Evolutionary conservation across 306 rosid species (phyloP).

Genomic region (Urtica urens): DNA sequence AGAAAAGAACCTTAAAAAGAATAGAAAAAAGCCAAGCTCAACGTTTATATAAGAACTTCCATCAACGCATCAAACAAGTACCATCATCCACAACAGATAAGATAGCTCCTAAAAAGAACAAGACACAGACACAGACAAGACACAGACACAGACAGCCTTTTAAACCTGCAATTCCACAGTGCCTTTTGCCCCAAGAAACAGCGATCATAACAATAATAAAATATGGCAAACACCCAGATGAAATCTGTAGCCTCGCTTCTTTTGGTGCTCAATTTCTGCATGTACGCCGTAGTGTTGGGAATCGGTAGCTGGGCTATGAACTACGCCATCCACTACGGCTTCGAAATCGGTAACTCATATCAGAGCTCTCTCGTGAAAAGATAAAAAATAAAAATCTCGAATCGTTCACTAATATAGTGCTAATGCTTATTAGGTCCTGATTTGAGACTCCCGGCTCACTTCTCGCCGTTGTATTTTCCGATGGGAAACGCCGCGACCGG

Average conservation of each 20-base stretch:
- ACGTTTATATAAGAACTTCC: conserved; percentile 8
- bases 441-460: conserved; percentile 64
- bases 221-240: conserved; percentile 57
- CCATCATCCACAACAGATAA: conserved; percentile 4
- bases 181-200: too few relatives aligned
- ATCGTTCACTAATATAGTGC: too few relatives aligned
- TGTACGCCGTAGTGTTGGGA: conserved; percentile 76
- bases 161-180: too few relatives aligned
- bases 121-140: not conserved
- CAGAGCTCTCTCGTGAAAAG: not conserved
- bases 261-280: conserved; percentile 70
- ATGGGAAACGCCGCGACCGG: conserved; percentile 99
- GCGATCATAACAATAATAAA: not conserved
- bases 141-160: not conserved
- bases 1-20: conserved; percentile 69
- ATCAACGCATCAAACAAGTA: conserved; percentile 16
- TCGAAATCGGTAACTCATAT: conserved; percentile 46
- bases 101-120: not conserved
- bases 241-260: conserved; percentile 61
- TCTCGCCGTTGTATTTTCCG: conserved; percentile 80
- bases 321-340: conserved; percentile 74
- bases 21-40: conserved; percentile 2
- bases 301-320: conserved; percentile 97
- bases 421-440: conserved; percentile 64
- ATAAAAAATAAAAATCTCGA: too few relatives aligned